These are phyloP conservation scores for Syzygium malaccense DNA, from an alignment of 441 rosid genomes.

Conservation along the genomic window DNA sequence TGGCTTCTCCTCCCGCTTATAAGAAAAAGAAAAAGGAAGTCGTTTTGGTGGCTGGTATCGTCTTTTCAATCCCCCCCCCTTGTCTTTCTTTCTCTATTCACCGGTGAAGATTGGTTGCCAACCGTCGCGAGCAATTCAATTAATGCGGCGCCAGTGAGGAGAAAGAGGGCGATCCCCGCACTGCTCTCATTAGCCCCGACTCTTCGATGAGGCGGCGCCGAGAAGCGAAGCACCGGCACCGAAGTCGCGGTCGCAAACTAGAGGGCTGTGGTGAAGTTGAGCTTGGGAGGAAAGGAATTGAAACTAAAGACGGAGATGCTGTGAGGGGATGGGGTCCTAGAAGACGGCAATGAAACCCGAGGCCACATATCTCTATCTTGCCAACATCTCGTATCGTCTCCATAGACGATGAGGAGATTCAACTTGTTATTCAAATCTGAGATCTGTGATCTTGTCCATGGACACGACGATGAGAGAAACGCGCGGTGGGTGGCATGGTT, in stretches of 20 bases:
- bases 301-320: neutral
- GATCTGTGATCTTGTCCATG: neutral
- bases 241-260: neutral
- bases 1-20: neutral
- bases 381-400: neutral
- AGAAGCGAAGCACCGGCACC: neutral
- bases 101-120: neutral
- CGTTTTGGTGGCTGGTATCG: neutral
- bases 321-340: neutral
- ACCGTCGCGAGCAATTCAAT: neutral
- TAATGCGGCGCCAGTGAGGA: neutral
- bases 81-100: neutral
- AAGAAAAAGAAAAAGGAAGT: neutral
- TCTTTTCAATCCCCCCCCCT: neutral
- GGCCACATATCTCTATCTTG: neutral
- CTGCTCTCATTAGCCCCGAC: neutral
- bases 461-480: neutral
- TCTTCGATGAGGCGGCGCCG: neutral
- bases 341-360: neutral
- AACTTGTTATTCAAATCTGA: neutral
- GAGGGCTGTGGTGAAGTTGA: neutral
- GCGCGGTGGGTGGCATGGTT: neutral
- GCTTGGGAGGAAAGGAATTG: neutral
- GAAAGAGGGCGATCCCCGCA: neutral
- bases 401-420: neutral